These are phyloP conservation scores for Yarrowia sp. DNA, from an alignment of 805 yeast genomes.

Conservation along the genomic window DNA sequence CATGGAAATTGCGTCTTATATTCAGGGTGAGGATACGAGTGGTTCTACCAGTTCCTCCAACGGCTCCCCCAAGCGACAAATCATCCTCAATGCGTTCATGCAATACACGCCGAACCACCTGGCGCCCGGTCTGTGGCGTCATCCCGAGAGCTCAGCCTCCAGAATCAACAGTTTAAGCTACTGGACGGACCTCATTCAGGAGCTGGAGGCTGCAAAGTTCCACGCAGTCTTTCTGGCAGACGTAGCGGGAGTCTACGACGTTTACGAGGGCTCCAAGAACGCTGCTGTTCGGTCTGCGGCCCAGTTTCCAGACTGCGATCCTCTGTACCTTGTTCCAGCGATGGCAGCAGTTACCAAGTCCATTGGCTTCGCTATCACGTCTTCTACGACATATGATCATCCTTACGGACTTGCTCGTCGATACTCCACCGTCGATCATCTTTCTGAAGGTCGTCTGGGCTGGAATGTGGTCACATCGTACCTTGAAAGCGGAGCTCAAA, in stretches of 20 bases:
- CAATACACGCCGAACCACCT: constrained; percentile 36
- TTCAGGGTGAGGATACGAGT: too few relatives aligned
- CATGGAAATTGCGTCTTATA: neutral
- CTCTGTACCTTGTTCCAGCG: constrained; percentile 41
- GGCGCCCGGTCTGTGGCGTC: constrained; percentile 41
- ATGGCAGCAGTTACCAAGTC: constrained; percentile 46
- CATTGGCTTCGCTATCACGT: constrained; percentile 44
- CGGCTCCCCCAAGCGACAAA: constrained; percentile 28
- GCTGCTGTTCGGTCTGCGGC: constrained; percentile 39
- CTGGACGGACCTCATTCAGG: constrained; percentile 42
- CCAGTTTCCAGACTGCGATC: constrained; percentile 43
- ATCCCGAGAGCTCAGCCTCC: constrained; percentile 40
- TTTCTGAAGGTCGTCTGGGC: constrained; percentile 45
- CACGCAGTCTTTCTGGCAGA: constrained; percentile 44
- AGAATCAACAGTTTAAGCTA: constrained; percentile 36
- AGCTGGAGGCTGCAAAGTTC: constrained; percentile 42
- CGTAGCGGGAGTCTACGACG: constrained; percentile 43
- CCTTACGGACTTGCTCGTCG: constrained; percentile 46
- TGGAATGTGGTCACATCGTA: constrained; percentile 50
- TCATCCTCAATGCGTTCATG: constrained; percentile 43
- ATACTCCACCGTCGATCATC: constrained; percentile 46
- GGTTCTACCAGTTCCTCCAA: too few relatives aligned
- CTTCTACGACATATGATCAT: constrained; percentile 44
- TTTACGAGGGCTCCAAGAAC: constrained; percentile 42
- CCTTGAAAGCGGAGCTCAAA: constrained; percentile 44